Base-by-base conservation (phyloP, 2,329 filamentous ascomycete genomes). In the Ophiostoma ulmi region DNA sequence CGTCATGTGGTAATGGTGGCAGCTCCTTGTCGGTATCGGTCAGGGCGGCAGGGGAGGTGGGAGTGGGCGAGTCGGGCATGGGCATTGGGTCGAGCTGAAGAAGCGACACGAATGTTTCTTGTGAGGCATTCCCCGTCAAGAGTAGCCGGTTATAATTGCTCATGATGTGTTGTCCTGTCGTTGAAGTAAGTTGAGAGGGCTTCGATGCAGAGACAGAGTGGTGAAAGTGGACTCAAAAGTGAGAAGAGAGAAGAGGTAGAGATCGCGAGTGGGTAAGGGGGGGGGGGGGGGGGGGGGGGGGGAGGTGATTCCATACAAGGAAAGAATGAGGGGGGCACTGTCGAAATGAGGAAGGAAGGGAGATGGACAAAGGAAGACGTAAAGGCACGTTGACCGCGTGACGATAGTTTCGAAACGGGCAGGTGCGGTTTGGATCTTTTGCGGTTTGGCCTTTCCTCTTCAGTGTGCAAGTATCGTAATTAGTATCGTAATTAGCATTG, bases 41-140 rank as follows among this genome's bases (percentile, higher is more conserved):
- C 22, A 52, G n/a, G 13, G 14, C 22, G 77, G 84, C 70, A 22
- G 69, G n/a, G 31, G 69, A 52, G n/a, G 69, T 58, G 14, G 41
- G 13, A 22, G 89, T 76, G 1, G 81, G 79, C 52, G 80, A 80
- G 36, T 86, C 90, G 48, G 61, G 48, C 63, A 97, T 92, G 0
- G 93, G 94, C 31, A 89, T 88, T 3, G 94, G 94, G 69, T 97
- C 93, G 73, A 97, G 83, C 77, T 94, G 88, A 69, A 90, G 85
- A 71, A 97, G 85, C 61, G 90, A 90, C 71, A 88, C 81, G 69
- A 89, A 80, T 52, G 88, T 88, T 75, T 84, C 84, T 72, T 82
- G 80, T 63, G 84, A 86, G 72, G 80, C 82, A 69, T 78, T 80
- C 69, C 75, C 77, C 70, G 77, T 77, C 36, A 31, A 35, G 58